Base-by-base conservation (phyloP, 106 monocot genomes). In the Allium fistulosum region DNA sequence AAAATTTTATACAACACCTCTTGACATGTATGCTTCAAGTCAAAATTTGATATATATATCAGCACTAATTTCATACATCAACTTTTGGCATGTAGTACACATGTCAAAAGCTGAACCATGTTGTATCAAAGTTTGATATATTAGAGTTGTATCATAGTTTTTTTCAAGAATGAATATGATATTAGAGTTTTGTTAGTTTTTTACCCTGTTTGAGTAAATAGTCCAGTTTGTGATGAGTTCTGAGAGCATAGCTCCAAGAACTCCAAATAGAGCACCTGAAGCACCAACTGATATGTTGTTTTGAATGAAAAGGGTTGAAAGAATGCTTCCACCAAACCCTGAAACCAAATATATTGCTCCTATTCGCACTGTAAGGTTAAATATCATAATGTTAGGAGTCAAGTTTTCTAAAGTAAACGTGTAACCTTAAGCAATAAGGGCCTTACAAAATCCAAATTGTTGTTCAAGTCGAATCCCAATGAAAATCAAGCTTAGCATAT, bases 381-480 rank as follows among this genome's bases (percentile, higher is more conserved):
- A 7, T 46, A 63, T 46, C 26, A 27, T 28, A 8, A 12, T 55
- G 3, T 55, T 55, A 37, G 1, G 4, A 37, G 37, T 37, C 37
- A 37, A 37, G 0, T 37, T 37, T 37, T 37, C 2, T 37, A 37
- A 37, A 37, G 37, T 37, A 37, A 37, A 37, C 37, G 2, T 1
- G 37, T 37, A 37, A 37, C 37, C 37, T 37, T 37, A 37, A 37
- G 37, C 37, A 37, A 37, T 37, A 37, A 37, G 37, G 37, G 37
- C 37, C 65, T 79, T 81, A 85, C 85, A 53, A 48, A 82, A 85
- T 26, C 85, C 85, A 66, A 85, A 85, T 79, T 85, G 85, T 49
- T 85, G 81, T 62, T 85, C 85, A 26, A 85, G 72, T 57, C 81
- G 85, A 26, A 85, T 79, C 57, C 81, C 85, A 71, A 85, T 75